Evolutionary conservation across 2,329 filamentous ascomycete species (phyloP), one percentile per base, ranked within the genome.

Genomic region (Basipetospora chlamydospora): DNA sequence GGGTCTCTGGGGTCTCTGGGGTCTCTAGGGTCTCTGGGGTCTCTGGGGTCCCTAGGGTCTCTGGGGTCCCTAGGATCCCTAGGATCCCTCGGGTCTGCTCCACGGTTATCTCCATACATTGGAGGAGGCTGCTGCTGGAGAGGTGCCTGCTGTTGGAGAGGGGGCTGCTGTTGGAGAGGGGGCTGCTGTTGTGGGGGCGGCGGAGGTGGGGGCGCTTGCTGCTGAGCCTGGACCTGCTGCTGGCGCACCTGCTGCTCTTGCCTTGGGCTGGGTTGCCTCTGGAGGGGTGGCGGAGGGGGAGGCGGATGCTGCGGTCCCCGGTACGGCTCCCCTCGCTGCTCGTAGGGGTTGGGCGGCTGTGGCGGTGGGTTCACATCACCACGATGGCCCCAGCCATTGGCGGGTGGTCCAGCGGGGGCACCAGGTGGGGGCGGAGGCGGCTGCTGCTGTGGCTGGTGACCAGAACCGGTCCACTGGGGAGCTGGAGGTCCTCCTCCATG

Each of bases 401-500:
- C 53, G 33, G 68, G 70, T 40, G 74, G 77, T 26, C 72, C 70
- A 61, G 46, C 54, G 52, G 49, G 56, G 46, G 50, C 50, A 37
- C 37, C 37, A 26, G 51, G 39, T 28, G 47, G 49, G 39, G 46
- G 44, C 32, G 46, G 49, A 39, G 46, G 44, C 3, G 48, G 57
- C 40, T 59, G 62, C 31, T 59, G 55, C 42, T 59, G 59, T 29
- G 59, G 58, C 41, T 68, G 66, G 34, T 75, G 73, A 29, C 77
- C 73, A 33, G 85, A 82, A 40, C 78, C 80, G 43, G 82, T 83
- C 88, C 88, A 96, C 54, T 92, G 82, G 44, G 86, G 87, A 35
- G 80, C 80, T 36, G 84, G 83, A 40, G 85, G 85, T 9, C 82
- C 84, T 45, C 82, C 81, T 37, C 90, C 79, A 50, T 96, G 96